phyloP scores from a whole-genome alignment of 2,329 filamentous ascomycete species.

The Exophiala sp. region DNA sequence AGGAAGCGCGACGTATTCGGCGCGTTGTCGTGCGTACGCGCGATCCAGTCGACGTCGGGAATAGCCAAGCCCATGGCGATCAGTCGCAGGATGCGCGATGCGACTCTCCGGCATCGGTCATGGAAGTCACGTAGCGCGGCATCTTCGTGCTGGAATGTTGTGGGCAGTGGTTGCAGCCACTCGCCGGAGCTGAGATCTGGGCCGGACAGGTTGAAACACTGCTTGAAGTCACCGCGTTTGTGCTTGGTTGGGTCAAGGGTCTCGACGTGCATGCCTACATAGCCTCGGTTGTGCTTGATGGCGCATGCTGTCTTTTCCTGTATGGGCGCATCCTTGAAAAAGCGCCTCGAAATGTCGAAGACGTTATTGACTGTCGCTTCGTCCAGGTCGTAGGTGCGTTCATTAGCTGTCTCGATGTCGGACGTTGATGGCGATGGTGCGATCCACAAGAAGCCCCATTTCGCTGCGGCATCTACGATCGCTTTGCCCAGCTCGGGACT shows the following conservation, averaged over 20 bases:
- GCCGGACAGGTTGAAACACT: constrained; percentile 90
- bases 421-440: neutral
- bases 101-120: constrained; percentile 67
- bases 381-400: constrained; percentile 5
- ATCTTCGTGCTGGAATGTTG: constrained; percentile 58
- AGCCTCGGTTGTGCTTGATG: constrained; percentile 66
- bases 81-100: constrained; percentile 68
- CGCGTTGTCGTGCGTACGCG: constrained; percentile 5
- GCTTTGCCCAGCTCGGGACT: constrained; percentile 59
- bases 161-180: constrained; percentile 69
- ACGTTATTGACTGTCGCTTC: constrained; percentile 4
- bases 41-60: constrained; percentile 34
- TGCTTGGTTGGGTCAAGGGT: constrained; percentile 81
- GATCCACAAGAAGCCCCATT: constrained; percentile 87
- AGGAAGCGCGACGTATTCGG: constrained; percentile 10
- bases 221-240: constrained; percentile 80
- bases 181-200: constrained; percentile 58
- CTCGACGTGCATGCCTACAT: constrained; percentile 83
- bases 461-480: constrained; percentile 73
- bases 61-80: constrained; percentile 74
- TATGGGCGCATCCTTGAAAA: constrained; percentile 7
- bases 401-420: neutral
- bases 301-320: constrained; percentile 8
- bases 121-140: constrained; percentile 60
- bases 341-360: constrained; percentile 7